Conservation (phyloP, 371 early-diverging fungal species). For the Syncephalastrum monosporum region DNA sequence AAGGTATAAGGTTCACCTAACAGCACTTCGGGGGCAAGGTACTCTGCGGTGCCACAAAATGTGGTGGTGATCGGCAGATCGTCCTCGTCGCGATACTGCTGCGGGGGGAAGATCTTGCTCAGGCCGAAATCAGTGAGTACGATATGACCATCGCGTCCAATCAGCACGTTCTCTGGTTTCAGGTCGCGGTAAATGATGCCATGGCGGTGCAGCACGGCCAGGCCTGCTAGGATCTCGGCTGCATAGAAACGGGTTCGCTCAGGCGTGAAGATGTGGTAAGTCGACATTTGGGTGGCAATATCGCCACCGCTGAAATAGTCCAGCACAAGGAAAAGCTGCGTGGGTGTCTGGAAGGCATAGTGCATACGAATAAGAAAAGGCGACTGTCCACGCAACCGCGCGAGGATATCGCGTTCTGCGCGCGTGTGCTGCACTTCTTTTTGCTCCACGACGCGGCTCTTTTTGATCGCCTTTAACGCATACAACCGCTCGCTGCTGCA, state of each 20-base stretch:
- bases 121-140: constrained; percentile 88
- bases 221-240: constrained; percentile 83
- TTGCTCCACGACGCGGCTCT: constrained; percentile 59
- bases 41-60: constrained; percentile 95
- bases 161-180: constrained; percentile 84
- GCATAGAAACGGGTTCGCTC: constrained; percentile 80
- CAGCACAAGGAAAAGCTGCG: constrained; percentile 76
- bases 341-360: constrained; percentile 69
- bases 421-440: constrained; percentile 63
- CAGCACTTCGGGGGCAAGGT: constrained; percentile 90
- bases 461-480: constrained; percentile 75
- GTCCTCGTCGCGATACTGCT: constrained; percentile 21
- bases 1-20: constrained; percentile 79
- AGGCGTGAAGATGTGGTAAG: constrained; percentile 66
- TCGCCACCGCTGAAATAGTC: constrained; percentile 86
- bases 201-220: constrained; percentile 82
- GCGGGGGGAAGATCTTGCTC: constrained; percentile 59
- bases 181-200: constrained; percentile 87
- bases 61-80: constrained; percentile 68
- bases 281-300: constrained; percentile 78
- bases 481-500: constrained; percentile 23
- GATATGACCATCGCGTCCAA: constrained; percentile 80
- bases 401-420: constrained; percentile 73
- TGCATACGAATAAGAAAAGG: constrained; percentile 75
- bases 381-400: constrained; percentile 49